Percentiles rank a stretch among this genome's conserved stretches.
phyloP scores from a whole-genome alignment of 148 eudicot genomes.

The Chenopodium suecicum region DNA sequence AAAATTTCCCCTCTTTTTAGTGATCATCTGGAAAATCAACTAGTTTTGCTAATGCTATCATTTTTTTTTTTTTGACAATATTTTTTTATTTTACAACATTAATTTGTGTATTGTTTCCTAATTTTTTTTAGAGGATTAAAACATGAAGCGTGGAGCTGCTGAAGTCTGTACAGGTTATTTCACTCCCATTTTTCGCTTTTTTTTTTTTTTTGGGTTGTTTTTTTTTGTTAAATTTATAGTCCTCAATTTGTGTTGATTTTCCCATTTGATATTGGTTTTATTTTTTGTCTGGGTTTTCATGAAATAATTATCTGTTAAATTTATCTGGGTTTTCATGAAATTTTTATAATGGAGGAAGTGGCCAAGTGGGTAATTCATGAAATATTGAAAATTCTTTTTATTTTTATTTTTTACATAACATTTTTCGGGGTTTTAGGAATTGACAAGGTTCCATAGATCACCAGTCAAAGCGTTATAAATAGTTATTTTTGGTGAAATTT shows the following conservation, averaged over 20 bases:
- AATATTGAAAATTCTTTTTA: too few relatives aligned
- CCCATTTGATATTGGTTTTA: too few relatives aligned
- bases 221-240: not conserved
- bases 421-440: not conserved
- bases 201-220: too few relatives aligned
- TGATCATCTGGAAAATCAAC: conserved; percentile 13
- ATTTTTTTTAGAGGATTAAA: not conserved
- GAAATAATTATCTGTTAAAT: too few relatives aligned
- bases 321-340: not conserved
- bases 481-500: not conserved
- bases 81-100: not conserved
- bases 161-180: conserved; percentile 26
- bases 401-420: too few relatives aligned
- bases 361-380: not conserved
- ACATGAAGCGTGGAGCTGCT: conserved; percentile 32
- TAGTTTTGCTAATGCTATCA: not conserved
- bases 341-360: not conserved
- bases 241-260: too few relatives aligned
- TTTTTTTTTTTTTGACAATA: not conserved
- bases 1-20: not conserved
- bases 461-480: not conserved
- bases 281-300: too few relatives aligned
- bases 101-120: not conserved
- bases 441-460: not conserved
- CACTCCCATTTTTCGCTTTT: not conserved